Percentiles rank a stretch among this genome's conserved stretches.
Conservation (phyloP, 768 basidiomycete species). For the Tulasnella sp. region DNA sequence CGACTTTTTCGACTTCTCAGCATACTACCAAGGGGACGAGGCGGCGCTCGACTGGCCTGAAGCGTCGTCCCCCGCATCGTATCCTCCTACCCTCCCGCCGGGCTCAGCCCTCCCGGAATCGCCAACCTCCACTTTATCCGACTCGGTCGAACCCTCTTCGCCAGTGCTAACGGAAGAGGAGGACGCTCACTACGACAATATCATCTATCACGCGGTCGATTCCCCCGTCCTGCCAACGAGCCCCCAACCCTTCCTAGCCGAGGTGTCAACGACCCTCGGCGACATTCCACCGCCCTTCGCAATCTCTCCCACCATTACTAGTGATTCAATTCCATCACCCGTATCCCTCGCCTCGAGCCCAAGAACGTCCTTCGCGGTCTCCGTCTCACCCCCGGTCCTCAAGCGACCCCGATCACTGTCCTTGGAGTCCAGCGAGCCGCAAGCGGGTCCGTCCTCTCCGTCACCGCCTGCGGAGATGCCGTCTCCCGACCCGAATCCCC, state of each 20-base stretch:
- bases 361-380: background rate
- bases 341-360: background rate
- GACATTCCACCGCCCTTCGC: background rate
- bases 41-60: background rate
- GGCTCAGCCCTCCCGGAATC: background rate
- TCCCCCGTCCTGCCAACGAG: background rate
- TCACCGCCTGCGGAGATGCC: background rate
- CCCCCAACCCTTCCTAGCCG: background rate
- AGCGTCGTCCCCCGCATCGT: background rate
- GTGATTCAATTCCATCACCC: background rate
- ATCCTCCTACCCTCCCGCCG: background rate
- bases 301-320: background rate
- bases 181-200: background rate
- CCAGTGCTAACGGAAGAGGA: background rate
- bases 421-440: background rate
- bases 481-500: background rate
- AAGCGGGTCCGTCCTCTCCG: background rate
- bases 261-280: background rate
- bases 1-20: background rate
- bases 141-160: background rate
- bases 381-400: background rate
- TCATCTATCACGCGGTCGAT: background rate
- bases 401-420: background rate
- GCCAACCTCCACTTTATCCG: background rate
- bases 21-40: background rate